Conservation (phyloP, 441 rosid species). For the Arabidopsis lyrata region DNA sequence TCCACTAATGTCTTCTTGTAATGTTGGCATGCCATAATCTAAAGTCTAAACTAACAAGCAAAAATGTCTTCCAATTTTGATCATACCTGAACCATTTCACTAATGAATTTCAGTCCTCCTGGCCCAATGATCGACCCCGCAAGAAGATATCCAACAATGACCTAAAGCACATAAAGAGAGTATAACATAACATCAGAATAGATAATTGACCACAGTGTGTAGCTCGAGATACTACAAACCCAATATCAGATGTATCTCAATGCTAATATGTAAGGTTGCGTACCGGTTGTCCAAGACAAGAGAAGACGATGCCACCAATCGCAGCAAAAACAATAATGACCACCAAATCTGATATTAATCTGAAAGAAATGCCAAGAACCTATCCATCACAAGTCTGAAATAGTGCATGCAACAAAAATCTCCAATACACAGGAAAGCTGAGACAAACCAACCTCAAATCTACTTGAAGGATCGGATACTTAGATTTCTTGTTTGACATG, state of each 20-base stretch:
- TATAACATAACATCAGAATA: conserved; percentile 20
- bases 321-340: conserved; percentile 98
- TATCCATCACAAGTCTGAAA: conserved; percentile 30
- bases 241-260: conserved; percentile 18
- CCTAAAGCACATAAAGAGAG: conserved; percentile 49
- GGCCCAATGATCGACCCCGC: conserved; percentile 98
- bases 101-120: conserved; percentile 94
- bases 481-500: conserved; percentile 98
- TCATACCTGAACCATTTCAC: conserved; percentile 97
- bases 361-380: conserved; percentile 46
- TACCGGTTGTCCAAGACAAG: conserved; percentile 98
- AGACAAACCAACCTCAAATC: conserved; percentile 79
- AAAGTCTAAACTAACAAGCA: background rate
- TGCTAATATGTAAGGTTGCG: conserved; percentile 43
- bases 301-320: conserved; percentile 91
- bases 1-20: background rate
- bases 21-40: background rate
- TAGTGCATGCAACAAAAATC: background rate
- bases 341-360: conserved; percentile 97
- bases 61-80: conserved; percentile 2
- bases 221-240: background rate
- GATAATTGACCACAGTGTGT: background rate
- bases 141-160: conserved; percentile 97
- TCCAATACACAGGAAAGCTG: conserved; percentile 3
- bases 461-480: conserved; percentile 96